A percentile compares a stretch with the other conserved stretches of the same genome.
phyloP scores from a whole-genome alignment of 176 grass and related monocot species.

The Puccinellia tenuiflora region DNA sequence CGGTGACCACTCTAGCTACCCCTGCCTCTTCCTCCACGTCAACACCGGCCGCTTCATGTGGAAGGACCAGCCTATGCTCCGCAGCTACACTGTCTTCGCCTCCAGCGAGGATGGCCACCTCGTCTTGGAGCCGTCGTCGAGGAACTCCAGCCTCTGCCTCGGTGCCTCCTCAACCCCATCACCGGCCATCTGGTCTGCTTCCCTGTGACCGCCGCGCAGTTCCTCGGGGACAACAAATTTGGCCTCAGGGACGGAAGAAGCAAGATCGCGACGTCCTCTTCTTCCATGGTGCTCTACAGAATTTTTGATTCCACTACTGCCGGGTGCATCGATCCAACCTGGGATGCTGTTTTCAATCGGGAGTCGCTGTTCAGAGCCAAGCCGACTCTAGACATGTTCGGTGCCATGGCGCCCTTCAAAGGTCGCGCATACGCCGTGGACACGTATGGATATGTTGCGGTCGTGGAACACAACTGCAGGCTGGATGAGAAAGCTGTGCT shows the following conservation, averaged over 20 bases:
- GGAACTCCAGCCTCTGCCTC: not conserved
- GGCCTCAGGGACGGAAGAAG: not conserved
- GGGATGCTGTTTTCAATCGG: not conserved
- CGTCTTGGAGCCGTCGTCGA: not conserved
- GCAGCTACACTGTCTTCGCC: not conserved
- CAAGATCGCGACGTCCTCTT: not conserved
- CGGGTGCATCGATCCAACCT: not conserved
- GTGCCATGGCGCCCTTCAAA: not conserved
- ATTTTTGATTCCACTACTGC: not conserved
- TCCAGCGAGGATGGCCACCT: not conserved
- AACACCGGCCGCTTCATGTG: not conserved
- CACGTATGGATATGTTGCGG: not conserved
- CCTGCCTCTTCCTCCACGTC: not conserved
- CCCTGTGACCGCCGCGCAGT: not conserved
- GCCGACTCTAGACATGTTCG: not conserved
- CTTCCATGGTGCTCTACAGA: not conserved
- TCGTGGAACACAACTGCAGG: not conserved
- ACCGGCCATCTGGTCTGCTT: not conserved
- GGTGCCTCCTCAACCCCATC: not conserved
- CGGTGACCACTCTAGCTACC: no score
- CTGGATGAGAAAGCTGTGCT: not conserved
- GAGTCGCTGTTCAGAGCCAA: not conserved
- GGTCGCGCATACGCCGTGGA: not conserved
- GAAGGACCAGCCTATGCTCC: not conserved
- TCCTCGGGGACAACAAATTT: not conserved